These are phyloP conservation scores for Hansenula anomala DNA, from an alignment of 1,139 yeast genomes.

Conservation along the genomic window DNA sequence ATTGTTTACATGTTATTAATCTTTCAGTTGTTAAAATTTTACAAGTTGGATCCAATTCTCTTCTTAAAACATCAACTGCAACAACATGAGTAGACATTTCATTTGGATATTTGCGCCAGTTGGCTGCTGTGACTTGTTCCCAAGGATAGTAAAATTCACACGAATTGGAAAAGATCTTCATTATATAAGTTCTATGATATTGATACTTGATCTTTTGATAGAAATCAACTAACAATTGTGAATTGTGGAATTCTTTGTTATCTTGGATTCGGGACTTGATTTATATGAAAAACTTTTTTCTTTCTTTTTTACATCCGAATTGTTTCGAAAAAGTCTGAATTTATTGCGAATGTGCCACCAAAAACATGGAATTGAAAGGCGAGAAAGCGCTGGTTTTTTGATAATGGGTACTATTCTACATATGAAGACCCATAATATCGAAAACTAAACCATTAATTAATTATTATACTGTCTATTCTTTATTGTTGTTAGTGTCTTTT, in stretches of 20 bases:
- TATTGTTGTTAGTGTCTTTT: neutral
- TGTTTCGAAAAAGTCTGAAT: neutral
- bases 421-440: too few relatives aligned
- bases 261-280: neutral
- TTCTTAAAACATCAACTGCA: conserved; percentile 80
- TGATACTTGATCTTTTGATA: too few relatives aligned
- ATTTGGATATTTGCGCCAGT: conserved; percentile 96
- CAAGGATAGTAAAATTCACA: conserved; percentile 79
- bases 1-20: conserved; percentile 83
- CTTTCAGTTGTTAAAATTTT: conserved; percentile 75
- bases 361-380: too few relatives aligned
- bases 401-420: too few relatives aligned
- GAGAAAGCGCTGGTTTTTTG: too few relatives aligned
- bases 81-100: conserved; percentile 91
- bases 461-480: too few relatives aligned
- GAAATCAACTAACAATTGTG: too few relatives aligned
- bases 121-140: conserved; percentile 95
- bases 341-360: neutral
- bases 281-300: neutral
- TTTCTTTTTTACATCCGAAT: neutral
- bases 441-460: too few relatives aligned
- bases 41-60: conserved; percentile 56
- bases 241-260: neutral
- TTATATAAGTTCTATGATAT: neutral
- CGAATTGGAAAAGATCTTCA: conserved; percentile 73